Base-by-base conservation (phyloP, 345 rosid genomes). In the Excoecaria cochinchinensis region DNA sequence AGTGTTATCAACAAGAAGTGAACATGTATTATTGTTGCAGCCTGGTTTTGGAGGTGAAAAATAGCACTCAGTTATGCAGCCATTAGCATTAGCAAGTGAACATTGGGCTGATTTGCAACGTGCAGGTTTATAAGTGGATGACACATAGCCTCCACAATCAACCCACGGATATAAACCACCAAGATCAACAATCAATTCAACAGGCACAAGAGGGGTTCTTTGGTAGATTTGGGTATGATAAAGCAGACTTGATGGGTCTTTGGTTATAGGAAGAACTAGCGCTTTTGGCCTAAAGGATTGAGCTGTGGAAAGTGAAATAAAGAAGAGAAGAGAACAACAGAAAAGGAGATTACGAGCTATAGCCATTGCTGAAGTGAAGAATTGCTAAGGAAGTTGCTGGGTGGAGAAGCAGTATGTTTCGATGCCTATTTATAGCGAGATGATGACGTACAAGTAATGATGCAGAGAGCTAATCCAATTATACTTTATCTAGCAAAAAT, bases 161-260 rank as follows among this genome's bases (percentile, higher is more conserved):
- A 71, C 80, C 80, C 80, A 77, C 3, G 22, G 75, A 50, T 50
- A 69, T 11, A 12, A 56, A 6, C 79, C 79, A 31, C 79, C 75
- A 24, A 77, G 70, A 53, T 77, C 80, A 55, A 77, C 70, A 14
- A 63, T 64, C 6, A 71, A 13, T 19, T 70, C 19, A 14, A 71
- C 71, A 17, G 76, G 80, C 5, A 77, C 75, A 1, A 77, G 17
- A 13, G 80, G 80, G 8, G 80, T 77, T 71, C 80, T 71, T 52
- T 71, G 65, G 71, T 71, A 38, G 40, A 77, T 71, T 11, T 6
- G 48, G 36, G 76, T 36, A 1, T 21, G 3, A 61, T 76, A 70
- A 39, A 60, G 74, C 15, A 31, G 60, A 7, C 53, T 76, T 13
- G 57, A 71, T 59, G 57, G 10, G 11, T 71, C 71, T 56, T 71